Conservation (phyloP, 2,329 filamentous ascomycete genomes). For the Sordariomycetes sp. region DNA sequence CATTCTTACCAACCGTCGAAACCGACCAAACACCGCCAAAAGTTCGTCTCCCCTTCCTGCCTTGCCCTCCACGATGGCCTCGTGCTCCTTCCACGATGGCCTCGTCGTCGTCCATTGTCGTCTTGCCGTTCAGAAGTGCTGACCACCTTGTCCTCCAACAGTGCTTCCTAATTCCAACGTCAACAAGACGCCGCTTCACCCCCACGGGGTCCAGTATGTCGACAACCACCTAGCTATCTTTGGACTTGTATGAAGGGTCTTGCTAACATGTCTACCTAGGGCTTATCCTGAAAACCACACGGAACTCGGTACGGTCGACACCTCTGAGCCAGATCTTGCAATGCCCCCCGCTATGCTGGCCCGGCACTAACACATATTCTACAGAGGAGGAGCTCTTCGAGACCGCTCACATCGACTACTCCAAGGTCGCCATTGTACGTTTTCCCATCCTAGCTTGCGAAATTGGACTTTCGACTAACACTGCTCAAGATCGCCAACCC, state of each 20-base stretch:
- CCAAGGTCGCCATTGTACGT: conserved; percentile 92
- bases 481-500: conserved; percentile 65
- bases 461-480: conserved; percentile 10
- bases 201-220: conserved; percentile 81
- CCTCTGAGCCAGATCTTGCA: neutral
- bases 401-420: conserved; percentile 97
- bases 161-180: conserved; percentile 48
- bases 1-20: conserved; percentile 23
- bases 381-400: conserved; percentile 89
- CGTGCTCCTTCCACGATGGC: neutral
- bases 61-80: conserved; percentile 6
- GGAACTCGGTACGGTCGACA: conserved; percentile 54
- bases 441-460: neutral
- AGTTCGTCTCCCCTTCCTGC: conserved; percentile 20
- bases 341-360: conserved; percentile 2
- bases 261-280: neutral
- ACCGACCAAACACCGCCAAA: conserved; percentile 24
- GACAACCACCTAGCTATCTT: conserved; percentile 6
- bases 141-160: conserved; percentile 14
- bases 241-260: neutral
- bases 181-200: conserved; percentile 90
- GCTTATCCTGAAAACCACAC: conserved; percentile 50
- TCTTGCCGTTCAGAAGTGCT: conserved; percentile 6
- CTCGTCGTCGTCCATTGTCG: conserved; percentile 10
- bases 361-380: conserved; percentile 10